A percentile compares a stretch with the other conserved stretches of the same genome.
Conservation (phyloP, 1,284 basidiomycete species). For the Takashimella tepidaria region DNA sequence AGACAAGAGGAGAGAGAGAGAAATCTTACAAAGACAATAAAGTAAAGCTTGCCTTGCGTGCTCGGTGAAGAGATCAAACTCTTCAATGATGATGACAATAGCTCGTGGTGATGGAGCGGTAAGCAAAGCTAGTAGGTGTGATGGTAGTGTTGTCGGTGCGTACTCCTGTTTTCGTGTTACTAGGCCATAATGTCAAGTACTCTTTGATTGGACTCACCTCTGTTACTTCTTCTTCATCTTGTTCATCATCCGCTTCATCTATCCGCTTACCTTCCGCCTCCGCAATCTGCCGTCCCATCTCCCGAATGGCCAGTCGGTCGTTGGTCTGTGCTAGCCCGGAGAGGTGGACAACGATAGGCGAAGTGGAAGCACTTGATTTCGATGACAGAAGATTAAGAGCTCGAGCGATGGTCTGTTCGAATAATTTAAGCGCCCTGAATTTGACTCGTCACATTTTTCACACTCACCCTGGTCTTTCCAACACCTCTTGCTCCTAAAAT, state of each 20-base stretch:
- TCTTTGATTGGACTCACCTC: conserved; percentile 16
- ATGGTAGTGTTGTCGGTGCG: conserved; percentile 56
- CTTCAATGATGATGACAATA: conserved; percentile 76
- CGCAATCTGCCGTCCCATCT: conserved; percentile 72
- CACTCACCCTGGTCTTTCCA: conserved; percentile 71
- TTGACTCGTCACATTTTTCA: not conserved
- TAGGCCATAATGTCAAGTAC: conserved; percentile 11
- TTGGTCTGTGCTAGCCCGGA: conserved; percentile 80
- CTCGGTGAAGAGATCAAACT: conserved; percentile 83
- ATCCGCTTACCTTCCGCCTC: conserved; percentile 45
- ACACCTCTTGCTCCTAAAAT: conserved; percentile 74
- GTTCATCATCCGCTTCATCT: conserved; percentile 44
- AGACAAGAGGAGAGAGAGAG: conserved; percentile 56
- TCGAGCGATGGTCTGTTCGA: conserved; percentile 32
- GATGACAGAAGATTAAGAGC: conserved; percentile 35
- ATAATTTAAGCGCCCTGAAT: no score
- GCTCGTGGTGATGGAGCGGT: conserved; percentile 72
- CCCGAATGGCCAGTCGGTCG: conserved; percentile 83
- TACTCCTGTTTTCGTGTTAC: no score
- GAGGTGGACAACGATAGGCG: conserved; percentile 68
- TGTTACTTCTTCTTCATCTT: conserved; percentile 31
- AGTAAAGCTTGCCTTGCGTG: conserved; percentile 82
- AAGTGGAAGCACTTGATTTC: conserved; percentile 46
- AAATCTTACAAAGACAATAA: conserved; percentile 77
- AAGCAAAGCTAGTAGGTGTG: conserved; percentile 74